Conservation (phyloP, 73 alveolate species). For the Effrenium voratum region DNA sequence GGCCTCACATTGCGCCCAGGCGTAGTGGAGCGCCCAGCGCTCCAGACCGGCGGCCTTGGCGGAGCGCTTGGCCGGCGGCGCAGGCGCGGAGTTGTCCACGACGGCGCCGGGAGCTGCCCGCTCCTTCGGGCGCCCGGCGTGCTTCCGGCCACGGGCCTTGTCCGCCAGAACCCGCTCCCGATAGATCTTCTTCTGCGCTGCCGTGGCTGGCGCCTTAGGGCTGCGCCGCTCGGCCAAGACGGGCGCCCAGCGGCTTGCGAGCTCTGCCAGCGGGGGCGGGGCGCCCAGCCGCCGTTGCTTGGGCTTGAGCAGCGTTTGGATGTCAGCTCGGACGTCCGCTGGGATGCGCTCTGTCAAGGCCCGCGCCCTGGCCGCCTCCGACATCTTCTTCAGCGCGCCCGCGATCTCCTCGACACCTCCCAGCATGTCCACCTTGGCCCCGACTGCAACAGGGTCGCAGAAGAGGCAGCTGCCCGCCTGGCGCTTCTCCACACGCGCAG, state of each 20-base stretch:
- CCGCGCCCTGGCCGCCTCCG: background rate
- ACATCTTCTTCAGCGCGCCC: background rate
- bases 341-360: background rate
- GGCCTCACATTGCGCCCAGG: background rate
- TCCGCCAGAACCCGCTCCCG: slow-evolving; percentile 4
- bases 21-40: background rate
- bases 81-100: background rate
- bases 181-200: too few relatives aligned
- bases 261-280: too few relatives aligned
- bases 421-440: background rate
- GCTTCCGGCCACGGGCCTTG: slow-evolving; percentile 34
- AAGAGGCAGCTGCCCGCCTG: background rate
- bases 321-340: background rate
- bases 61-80: background rate
- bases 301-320: background rate
- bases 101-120: background rate
- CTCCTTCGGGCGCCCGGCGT: background rate
- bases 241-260: slow-evolving; percentile 1
- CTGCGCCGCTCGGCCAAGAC: background rate
- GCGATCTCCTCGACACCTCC: background rate
- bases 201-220: too few relatives aligned
- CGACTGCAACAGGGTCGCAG: background rate
- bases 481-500: background rate
- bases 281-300: too few relatives aligned
- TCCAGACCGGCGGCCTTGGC: background rate